These are phyloP conservation scores for Leccinum obscurum DNA, from an alignment of 768 basidiomycete species.

Conservation along the genomic window DNA sequence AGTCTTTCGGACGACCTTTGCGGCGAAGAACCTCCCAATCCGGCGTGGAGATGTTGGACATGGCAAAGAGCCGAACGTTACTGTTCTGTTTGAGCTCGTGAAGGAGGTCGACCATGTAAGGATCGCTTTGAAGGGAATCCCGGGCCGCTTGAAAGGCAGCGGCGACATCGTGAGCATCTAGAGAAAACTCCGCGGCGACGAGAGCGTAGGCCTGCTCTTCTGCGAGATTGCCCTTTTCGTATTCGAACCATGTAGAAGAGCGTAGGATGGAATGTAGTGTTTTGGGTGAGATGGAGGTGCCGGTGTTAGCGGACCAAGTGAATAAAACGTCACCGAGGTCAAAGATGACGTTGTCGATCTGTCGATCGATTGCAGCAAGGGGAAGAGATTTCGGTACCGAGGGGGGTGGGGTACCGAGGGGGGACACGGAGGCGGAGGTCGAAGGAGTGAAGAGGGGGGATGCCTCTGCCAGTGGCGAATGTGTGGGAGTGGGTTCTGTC, in stretches of 20 bases:
- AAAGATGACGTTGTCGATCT: constrained; percentile 25
- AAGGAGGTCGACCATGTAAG: constrained; percentile 18
- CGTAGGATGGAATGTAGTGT: constrained; percentile 14
- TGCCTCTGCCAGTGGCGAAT: neutral
- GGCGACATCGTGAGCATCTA: constrained; percentile 14
- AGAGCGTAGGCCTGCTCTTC: constrained; percentile 14
- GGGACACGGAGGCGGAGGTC: constrained; percentile 3
- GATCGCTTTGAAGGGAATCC: constrained; percentile 11
- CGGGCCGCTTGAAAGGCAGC: constrained; percentile 10
- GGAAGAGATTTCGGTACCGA: constrained; percentile 1
- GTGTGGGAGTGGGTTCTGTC: neutral
- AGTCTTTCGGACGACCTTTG: constrained; percentile 15
- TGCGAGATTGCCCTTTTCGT: constrained; percentile 21
- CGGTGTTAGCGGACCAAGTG: constrained; percentile 21
- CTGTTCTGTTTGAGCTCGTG: constrained; percentile 11
- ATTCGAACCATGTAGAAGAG: constrained; percentile 23
- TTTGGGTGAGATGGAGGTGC: constrained; percentile 14
- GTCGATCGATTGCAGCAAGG: constrained; percentile 5
- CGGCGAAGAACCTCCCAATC: constrained; percentile 22
- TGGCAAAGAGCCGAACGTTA: constrained; percentile 19
- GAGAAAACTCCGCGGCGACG: constrained; percentile 13
- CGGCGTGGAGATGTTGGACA: constrained; percentile 25
- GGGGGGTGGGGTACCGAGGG: constrained; percentile 7
- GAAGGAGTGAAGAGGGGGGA: constrained; percentile 2
- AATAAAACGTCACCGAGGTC: constrained; percentile 25